Conservation (phyloP, 2,329 filamentous ascomycete genomes). For the Colletotrichum scovillei region DNA sequence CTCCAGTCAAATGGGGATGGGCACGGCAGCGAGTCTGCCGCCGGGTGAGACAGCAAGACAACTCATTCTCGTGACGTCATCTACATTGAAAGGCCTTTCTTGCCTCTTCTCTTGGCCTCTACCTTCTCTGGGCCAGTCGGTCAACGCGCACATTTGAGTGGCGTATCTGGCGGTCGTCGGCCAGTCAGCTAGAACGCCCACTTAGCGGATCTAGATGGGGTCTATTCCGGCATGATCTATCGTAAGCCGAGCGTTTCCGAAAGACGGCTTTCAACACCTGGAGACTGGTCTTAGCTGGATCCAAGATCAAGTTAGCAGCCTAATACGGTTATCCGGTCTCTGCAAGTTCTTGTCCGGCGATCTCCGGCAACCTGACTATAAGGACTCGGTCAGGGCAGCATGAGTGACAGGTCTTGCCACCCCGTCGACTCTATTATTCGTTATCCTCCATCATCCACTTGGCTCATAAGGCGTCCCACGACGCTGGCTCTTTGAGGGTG, state of each 20-base stretch:
- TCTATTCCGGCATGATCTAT: not conserved
- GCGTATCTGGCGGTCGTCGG: not conserved
- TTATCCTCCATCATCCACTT: not conserved
- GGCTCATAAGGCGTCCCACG: not conserved
- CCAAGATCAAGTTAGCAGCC: not conserved
- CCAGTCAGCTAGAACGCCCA: too few species aligned
- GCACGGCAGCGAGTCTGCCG: slow-evolving; percentile 2
- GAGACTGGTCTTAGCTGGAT: not conserved
- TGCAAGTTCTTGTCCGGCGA: not conserved
- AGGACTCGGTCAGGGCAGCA: not conserved
- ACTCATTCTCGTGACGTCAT: not conserved
- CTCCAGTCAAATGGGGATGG: slow-evolving; percentile 5
- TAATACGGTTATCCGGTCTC: not conserved
- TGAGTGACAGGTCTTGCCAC: not conserved
- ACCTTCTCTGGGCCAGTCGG: too few species aligned
- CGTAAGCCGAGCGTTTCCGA: not conserved
- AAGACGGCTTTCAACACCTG: not conserved
- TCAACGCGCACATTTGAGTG: not conserved
- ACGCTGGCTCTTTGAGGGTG: not conserved
- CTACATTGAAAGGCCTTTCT: not conserved
- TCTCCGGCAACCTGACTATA: not conserved
- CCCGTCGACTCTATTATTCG: not conserved
- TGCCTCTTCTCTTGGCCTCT: too few species aligned
- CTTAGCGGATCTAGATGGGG: not conserved
- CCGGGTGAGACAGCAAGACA: slow-evolving; percentile 2